These are phyloP conservation scores for Hemileia vastatrix DNA, from an alignment of 1,284 basidiomycete genomes.

Conservation along the genomic window DNA sequence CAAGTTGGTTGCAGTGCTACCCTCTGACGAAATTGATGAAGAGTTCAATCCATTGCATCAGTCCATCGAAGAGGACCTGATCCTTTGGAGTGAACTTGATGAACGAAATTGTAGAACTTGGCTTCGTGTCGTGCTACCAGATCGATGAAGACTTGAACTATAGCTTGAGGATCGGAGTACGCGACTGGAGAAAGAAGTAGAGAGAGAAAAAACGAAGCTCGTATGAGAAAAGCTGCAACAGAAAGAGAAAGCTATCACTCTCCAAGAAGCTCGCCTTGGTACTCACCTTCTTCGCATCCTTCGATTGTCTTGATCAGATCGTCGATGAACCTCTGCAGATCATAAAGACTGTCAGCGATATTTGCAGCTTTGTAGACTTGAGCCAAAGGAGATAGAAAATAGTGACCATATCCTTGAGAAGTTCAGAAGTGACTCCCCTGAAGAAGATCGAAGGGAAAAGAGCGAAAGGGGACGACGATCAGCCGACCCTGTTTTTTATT, in stretches of 20 bases:
- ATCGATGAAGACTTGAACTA: slow-evolving; percentile 88
- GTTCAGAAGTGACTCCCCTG: slow-evolving; percentile 83
- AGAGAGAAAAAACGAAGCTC: slow-evolving; percentile 1
- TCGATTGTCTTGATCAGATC: slow-evolving; percentile 95
- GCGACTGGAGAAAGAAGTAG: slow-evolving; percentile 56
- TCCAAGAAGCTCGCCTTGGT: too few species aligned
- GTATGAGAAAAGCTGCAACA: not conserved
- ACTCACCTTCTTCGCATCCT: slow-evolving; percentile 72
- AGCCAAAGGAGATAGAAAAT: slow-evolving; percentile 98
- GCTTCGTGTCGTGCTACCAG: slow-evolving; percentile 90
- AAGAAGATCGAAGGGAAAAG: too few species aligned
- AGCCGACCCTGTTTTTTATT: too few species aligned
- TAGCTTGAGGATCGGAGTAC: slow-evolving; percentile 70
- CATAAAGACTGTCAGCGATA: slow-evolving; percentile 83
- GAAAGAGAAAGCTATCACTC: slow-evolving; percentile 24
- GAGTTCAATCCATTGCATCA: slow-evolving; percentile 95
- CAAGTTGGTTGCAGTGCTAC: too few species aligned
- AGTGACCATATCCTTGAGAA: slow-evolving; percentile 96
- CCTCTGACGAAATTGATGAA: slow-evolving; percentile 75
- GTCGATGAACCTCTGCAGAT: slow-evolving; percentile 87
- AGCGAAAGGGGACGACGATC: too few species aligned
- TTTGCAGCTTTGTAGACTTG: slow-evolving; percentile 97
- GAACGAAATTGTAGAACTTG: slow-evolving; percentile 90
- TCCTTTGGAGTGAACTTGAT: slow-evolving; percentile 97
- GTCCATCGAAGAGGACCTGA: slow-evolving; percentile 81